These are phyloP conservation scores for Wickerhamomyces bisporus DNA, from an alignment of 805 yeast genomes.

Conservation along the genomic window DNA sequence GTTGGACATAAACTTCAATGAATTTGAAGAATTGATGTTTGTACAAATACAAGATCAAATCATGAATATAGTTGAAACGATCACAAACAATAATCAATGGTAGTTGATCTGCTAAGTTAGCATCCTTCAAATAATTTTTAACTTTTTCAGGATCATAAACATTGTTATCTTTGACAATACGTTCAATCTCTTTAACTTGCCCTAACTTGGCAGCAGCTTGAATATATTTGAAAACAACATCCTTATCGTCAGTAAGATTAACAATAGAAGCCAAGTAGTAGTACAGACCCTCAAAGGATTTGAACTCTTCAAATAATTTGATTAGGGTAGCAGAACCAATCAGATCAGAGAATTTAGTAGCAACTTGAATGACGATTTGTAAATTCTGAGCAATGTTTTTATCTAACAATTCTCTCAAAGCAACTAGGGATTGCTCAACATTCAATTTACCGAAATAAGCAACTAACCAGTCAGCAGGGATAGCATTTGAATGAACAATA, in stretches of 20 bases:
- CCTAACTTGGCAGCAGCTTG: conserved; percentile 89
- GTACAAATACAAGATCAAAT: conserved; percentile 86
- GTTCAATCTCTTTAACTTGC: conserved; percentile 90
- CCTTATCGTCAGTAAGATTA: conserved; percentile 88
- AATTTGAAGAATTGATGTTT: conserved; percentile 94
- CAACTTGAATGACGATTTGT: conserved; percentile 92
- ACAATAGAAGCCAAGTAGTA: conserved; percentile 91
- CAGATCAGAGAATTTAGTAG: conserved; percentile 91
- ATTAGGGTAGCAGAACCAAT: conserved; percentile 83
- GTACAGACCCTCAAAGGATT: conserved; percentile 89
- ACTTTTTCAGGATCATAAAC: conserved; percentile 97
- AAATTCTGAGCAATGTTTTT: conserved; percentile 77
- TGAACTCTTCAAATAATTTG: conserved; percentile 89
- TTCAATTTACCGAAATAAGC: conserved; percentile 88
- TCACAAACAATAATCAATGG: conserved; percentile 97
- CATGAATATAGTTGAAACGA: conserved; percentile 86
- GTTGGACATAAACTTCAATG: conserved; percentile 96
- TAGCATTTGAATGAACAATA: conserved; percentile 74
- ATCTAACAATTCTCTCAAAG: conserved; percentile 81
- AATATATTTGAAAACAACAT: conserved; percentile 92
- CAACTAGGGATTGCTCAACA: conserved; percentile 87
- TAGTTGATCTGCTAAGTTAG: conserved; percentile 87
- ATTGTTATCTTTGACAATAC: conserved; percentile 90
- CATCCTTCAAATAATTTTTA: conserved; percentile 93
- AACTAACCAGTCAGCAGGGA: conserved; percentile 93